Conservation (phyloP, 257 asterid species). For the Penstemon davidsonii region DNA sequence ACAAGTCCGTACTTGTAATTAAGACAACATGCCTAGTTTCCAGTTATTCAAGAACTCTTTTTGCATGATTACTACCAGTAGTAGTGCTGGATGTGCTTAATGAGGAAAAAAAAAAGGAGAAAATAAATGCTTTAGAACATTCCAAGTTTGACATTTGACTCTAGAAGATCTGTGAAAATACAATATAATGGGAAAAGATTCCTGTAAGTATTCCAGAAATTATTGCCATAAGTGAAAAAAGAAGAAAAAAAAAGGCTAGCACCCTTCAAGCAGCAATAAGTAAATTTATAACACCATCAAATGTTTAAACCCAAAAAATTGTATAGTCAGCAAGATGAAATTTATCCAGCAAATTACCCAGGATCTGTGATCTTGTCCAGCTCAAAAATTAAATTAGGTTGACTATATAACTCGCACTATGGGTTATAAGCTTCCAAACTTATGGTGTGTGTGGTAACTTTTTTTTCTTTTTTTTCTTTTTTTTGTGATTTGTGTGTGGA, state of each 20-base stretch:
- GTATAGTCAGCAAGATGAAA: background rate
- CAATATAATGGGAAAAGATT: background rate
- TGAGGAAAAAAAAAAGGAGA: background rate
- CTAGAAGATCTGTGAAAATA: background rate
- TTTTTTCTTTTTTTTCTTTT: too few relatives aligned
- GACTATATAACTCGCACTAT: background rate
- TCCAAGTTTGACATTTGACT: background rate
- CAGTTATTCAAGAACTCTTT: background rate
- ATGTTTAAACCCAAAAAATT: background rate
- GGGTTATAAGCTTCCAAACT: background rate
- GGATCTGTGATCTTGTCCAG: slow-evolving; percentile 2
- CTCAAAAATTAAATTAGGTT: background rate
- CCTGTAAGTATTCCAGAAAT: background rate
- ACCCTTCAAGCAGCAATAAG: background rate
- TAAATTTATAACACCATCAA: background rate
- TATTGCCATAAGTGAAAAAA: background rate
- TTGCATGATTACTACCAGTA: too few relatives aligned
- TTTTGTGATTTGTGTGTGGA: background rate
- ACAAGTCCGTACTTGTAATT: background rate
- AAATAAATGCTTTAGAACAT: background rate
- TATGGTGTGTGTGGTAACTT: background rate
- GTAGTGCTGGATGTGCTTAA: background rate
- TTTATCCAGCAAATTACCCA: background rate
- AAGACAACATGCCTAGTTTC: background rate
- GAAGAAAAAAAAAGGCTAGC: background rate